These are phyloP conservation scores for Ochetophila trinervis DNA, from an alignment of 306 rosid species.

Conservation along the genomic window DNA sequence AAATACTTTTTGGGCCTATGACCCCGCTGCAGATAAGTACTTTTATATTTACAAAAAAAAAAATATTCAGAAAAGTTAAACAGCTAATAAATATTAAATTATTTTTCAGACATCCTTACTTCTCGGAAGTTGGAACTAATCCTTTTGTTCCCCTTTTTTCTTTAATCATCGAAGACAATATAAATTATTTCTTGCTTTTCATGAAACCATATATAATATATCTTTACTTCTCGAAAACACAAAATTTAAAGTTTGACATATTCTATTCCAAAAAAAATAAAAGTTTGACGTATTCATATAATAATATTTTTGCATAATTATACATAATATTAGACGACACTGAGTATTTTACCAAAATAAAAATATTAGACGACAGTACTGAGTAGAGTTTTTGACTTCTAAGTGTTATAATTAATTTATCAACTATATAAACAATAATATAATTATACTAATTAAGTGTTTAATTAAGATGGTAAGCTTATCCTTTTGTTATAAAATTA, in stretches of 20 bases:
- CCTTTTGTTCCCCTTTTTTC: neutral
- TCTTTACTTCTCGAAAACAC: neutral
- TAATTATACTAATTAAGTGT: neutral
- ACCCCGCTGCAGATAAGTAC: too few relatives aligned
- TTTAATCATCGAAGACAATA: too few relatives aligned
- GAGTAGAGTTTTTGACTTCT: conserved; percentile 5
- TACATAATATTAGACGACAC: neutral
- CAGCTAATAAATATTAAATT: neutral
- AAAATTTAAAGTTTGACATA: neutral
- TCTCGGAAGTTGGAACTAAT: conserved; percentile 15
- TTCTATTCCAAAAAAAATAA: too few relatives aligned
- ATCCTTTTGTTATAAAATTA: neutral
- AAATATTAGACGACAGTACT: neutral
- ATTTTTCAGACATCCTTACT: neutral
- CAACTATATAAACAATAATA: conserved; percentile 1
- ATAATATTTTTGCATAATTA: neutral
- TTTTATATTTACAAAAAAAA: too few relatives aligned
- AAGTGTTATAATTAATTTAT: neutral
- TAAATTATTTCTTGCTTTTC: neutral
- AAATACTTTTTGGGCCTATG: too few relatives aligned
- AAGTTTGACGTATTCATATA: neutral
- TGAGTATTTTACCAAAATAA: too few relatives aligned
- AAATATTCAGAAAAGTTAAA: conserved; percentile 12
- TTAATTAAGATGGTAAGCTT: neutral
- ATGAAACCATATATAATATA: conserved; percentile 1